Base-by-base conservation (phyloP, 148 eudicot genomes). In the Simmondsia chinensis region DNA sequence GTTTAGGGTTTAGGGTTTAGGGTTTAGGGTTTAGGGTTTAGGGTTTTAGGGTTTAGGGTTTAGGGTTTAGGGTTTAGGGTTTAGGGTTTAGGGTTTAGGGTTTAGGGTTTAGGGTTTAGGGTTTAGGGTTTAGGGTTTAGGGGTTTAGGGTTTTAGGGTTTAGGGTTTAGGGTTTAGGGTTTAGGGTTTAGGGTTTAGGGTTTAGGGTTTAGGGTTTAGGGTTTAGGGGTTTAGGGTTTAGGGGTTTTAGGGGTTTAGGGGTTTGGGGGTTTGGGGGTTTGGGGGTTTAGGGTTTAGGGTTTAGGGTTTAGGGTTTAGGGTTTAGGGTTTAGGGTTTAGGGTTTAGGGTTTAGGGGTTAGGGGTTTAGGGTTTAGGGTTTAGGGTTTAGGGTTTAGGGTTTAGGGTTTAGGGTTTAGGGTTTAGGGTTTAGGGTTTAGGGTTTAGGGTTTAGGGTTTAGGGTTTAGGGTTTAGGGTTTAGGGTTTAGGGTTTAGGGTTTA, bases 321-420 rank as follows among this genome's bases (percentile, higher is more conserved):
- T 21, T 50, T 37, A 26, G 50, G 50, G 50, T 45, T 45, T 20
- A 28, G 50, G 50, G 31, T 45, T 28, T 13, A 28, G 50, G 50
- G 31, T 45, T 28, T 1, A 26, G 48, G 48, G 28, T 44, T 23
- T 1, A 28, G 50, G 50, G 32, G n/a, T 45, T 26, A 1, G 33
- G 50, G 50, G n/a, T n/a, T 45, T 26, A 0, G 33, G 50, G 50
- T 21, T 45, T 26, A n/a, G 33, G 50, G 50, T 8, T 45, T 13
- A 4, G 33, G 50, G n/a, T n/a, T n/a, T n/a, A n/a, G 37, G 37
- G 37, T 33, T 33, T 11, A 33, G 37, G 37, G 37, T 33, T 33
- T 11, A 33, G 11, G 56, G 56, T 37, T 50, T 37, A 11, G 28
- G 56, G 56, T 21, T 50, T 37, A 26, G 50, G 50, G 50, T 45